Evolutionary conservation across 2,329 filamentous ascomycete species (phyloP), one percentile per base, ranked within the genome.

Genomic region (Endocalyx cinctus): DNA sequence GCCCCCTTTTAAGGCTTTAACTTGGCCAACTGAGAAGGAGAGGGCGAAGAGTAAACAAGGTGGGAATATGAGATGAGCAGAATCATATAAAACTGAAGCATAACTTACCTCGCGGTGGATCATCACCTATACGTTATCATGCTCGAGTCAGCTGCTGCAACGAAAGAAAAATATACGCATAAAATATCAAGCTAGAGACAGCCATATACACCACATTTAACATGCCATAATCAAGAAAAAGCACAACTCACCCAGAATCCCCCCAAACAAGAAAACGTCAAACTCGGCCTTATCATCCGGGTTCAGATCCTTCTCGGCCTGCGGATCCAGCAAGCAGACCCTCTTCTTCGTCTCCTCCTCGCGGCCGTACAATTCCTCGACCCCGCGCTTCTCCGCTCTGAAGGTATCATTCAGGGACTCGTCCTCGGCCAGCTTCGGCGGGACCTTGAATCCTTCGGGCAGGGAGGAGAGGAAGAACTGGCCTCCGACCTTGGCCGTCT

Each of bases 251-350:
- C 88, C 92, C 42, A 98, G 67, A 52, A 98, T 98, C 11, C 92
- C 92, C 28, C 92, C 92, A 64, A 98, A 98, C 28, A 98, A 66
- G 57, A 97, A 98, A 8, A 86, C 82, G 52, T 94, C 87, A 61
- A 98, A 98, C 3, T 59, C 65, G 20, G 85, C 77, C 15, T 79
- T 86, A 63, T 98, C 92, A 38, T 84, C 80, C 0, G 92, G 92
- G 29, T 74, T 77, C 50, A 98, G 62, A 54, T 98, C 92, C 54
- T 82, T 78, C 41, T 75, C 71, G 5, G 88, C 92, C 27, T 85
- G 71, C 2, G 92, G 92, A 61, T 98, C 92, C 29, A 98, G 71
- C 41, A 98, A 71, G 58, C 92, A 97, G 29, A 97, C 85, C 41
- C 77, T 77, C 34, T 77, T 70, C 63, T 89, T 89, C 48, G 77